Evolutionary conservation across 768 basidiomycete species (phyloP), one percentile per base, ranked within the genome.

Genomic region (Tubosaeta sp.): DNA sequence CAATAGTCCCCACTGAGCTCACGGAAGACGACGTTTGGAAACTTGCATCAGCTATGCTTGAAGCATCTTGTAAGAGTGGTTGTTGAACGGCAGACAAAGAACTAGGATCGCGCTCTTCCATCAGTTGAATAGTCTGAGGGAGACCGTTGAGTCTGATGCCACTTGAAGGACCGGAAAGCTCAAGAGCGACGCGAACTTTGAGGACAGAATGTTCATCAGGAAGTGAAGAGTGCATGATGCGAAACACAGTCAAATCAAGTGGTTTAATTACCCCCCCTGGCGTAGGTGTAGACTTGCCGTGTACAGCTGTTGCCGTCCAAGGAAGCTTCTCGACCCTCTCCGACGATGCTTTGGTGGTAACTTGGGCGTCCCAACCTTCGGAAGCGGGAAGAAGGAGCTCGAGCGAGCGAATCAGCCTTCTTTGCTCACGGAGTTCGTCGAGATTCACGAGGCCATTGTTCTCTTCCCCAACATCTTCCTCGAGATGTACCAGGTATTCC

Each of bases 111-210:
- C 86, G 78, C 48, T 83, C 82, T 61, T 90, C 84, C 10, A 82
- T 61, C 36, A 79, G 75, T 51, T 83, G 76, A 53, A 92, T 78
- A 7, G 75, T 66, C 58, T 87, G 86, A 4, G 85, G 82, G 13
- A 91, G 72, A 2, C 94, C 94, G 60, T 99, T 98, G 36, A 99
- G 75, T 39, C 94, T 78, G 8, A 97, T 74, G 34, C 87, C 87
- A 56, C 81, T 81, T 4, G 84, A 84, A 2, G 85, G 77, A 39
- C 87, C 73, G 45, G 93, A 90, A 8, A 86, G 77, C 66, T 96
- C 94, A 56, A 96, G 80, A 18, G 82, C 78, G 22, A 93, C 71
- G 49, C 79, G 80, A 49, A 93, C 87, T 71, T 92, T 90, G 50
- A 94, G 76, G 4, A 95, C 75, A 6, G 86, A 82, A 60, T 93